Conservation (phyloP, 495 filamentous ascomycete genomes). For the Astrothelium subdiscretum region DNA sequence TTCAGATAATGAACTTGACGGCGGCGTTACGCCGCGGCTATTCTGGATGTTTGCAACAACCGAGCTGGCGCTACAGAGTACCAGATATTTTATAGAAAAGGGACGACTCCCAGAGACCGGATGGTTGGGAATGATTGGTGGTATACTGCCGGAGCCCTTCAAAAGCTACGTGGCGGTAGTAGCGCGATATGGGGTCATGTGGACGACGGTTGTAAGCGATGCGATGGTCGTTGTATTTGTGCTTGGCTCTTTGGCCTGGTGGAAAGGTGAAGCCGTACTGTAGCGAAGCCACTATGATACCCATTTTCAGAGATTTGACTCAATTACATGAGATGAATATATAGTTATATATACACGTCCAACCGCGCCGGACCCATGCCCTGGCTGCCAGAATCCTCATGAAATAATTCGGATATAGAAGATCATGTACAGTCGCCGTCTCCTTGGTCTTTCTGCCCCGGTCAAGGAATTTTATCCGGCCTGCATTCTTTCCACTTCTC, state of each 20-base stretch:
- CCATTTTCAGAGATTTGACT: slow-evolving; percentile 13
- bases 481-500: slow-evolving; percentile 14
- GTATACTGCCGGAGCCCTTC: slow-evolving; percentile 45
- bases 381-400: too few relatives aligned
- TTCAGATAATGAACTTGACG: slow-evolving; percentile 17
- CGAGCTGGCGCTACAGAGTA: slow-evolving; percentile 59
- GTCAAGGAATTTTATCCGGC: neutral
- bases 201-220: slow-evolving; percentile 48
- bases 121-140: slow-evolving; percentile 44
- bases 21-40: slow-evolving; percentile 19
- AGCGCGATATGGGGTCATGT: slow-evolving; percentile 59
- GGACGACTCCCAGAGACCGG: slow-evolving; percentile 34
- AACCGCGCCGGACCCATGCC: too few relatives aligned
- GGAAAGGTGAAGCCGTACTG: slow-evolving; percentile 26
- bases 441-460: neutral
- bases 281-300: neutral
- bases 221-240: slow-evolving; percentile 65
- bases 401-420: too few relatives aligned
- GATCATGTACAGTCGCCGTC: too few relatives aligned
- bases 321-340: slow-evolving; percentile 2
- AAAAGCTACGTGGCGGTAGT: slow-evolving; percentile 46
- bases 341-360: too few relatives aligned
- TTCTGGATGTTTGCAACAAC: slow-evolving; percentile 77
- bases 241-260: slow-evolving; percentile 60
- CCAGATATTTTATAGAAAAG: slow-evolving; percentile 53